phyloP scores from a whole-genome alignment of 768 basidiomycete genomes.

The Phlebiopsis flavidoalba region DNA sequence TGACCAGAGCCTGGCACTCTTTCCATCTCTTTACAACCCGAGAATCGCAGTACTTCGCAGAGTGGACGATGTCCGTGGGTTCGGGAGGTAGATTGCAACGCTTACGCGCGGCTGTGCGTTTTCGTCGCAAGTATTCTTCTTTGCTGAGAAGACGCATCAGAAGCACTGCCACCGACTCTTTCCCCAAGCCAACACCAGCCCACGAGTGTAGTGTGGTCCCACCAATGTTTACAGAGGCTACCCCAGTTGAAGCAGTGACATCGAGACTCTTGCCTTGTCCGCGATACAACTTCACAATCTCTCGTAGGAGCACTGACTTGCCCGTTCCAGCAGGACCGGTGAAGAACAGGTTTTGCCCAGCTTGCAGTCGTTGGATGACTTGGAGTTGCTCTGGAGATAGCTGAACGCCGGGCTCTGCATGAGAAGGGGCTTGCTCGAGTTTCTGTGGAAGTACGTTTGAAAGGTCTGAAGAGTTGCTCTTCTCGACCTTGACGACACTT shows the following conservation, averaged over 20 bases:
- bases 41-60: neutral
- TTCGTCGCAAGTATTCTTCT: neutral
- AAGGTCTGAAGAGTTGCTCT: neutral
- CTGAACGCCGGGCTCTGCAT: conserved; percentile 13
- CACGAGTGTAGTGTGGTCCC: conserved; percentile 78
- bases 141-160: conserved; percentile 19
- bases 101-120: neutral
- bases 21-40: conserved; percentile 48
- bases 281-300: conserved; percentile 54
- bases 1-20: conserved; percentile 56
- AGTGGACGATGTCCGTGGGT: neutral
- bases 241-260: conserved; percentile 75
- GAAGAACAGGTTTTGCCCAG: conserved; percentile 70
- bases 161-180: conserved; percentile 46
- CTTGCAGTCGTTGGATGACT: conserved; percentile 48
- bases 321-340: conserved; percentile 88
- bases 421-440: neutral
- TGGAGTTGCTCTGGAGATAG: conserved; percentile 50
- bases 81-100: neutral
- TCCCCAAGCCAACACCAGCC: conserved; percentile 76
- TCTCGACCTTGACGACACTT: conserved; percentile 41
- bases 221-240: conserved; percentile 77
- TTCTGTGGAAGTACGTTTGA: neutral
- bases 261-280: conserved; percentile 38
- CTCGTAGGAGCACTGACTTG: conserved; percentile 74